Base-by-base conservation (phyloP, 495 filamentous ascomycete species). In the Cetradonia linearis region DNA sequence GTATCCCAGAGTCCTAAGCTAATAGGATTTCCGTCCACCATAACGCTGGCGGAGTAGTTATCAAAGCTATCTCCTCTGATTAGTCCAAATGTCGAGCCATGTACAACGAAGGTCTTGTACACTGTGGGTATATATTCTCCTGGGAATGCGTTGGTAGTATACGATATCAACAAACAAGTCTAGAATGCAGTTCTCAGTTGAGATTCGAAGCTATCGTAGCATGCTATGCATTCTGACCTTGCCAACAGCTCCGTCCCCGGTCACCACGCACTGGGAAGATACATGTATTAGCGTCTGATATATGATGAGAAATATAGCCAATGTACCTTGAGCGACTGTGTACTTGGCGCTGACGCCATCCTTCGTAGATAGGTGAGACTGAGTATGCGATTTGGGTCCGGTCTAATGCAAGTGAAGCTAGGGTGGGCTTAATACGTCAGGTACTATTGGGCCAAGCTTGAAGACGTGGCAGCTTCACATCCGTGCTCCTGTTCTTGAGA, bases 71-170 rank as follows among this genome's bases (percentile, higher is more conserved):
- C 23, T 20, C 31, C 28, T 27, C n/a, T 34, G 4, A 25, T 69
- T 16, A 59, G 58, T 49, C 36, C 54, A 48, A 36, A 59, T 58
- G n/a, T 6, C 52, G 59, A 38, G 47, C 20, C 50, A 27, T 37
- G 56, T 57, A 36, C 13, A 42, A 60, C n/a, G 23, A 60, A 48
- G 54, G 52, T 52, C 56, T 84, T 88, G 79, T 77, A 97, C 92
- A 97, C 94, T 62, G 93, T 98, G 66, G 93, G 93, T 70, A 98
- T 96, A 70, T 98, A 98, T 78, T 98, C 93, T 65, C 93, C 93
- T 18, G 93, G 93, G 73, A 98, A 98, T 44, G 93, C 93, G 79
- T 98, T 98, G 54, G 93, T 98, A 42, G 93, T 97, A 73, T 97
- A 97, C 23, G 93, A 97, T 70, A 98, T 98, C 65, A 98, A 86